Evolutionary conservation across 2,329 filamentous ascomycete genomes (phyloP).

Genomic region (Remersonia thermophila): DNA sequence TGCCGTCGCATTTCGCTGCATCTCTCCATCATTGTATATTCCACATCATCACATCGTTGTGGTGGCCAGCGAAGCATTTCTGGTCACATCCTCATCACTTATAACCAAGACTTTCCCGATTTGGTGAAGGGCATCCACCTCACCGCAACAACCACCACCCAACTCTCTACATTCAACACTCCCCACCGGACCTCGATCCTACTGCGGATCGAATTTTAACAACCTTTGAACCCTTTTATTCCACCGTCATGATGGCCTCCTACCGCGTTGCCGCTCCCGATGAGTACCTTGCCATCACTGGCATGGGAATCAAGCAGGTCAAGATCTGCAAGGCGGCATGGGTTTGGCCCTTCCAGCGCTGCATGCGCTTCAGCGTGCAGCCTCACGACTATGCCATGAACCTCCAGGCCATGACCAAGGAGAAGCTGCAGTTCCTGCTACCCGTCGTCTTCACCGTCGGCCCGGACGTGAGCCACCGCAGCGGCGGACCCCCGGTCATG

Average conservation of each 20-base stretch:
- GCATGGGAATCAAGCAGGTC: conserved; percentile 59
- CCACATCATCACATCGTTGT: no score
- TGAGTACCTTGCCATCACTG: conserved; percentile 79
- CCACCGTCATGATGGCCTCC: conserved; percentile 32
- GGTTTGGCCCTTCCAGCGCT: conserved; percentile 59
- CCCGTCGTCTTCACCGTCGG: conserved; percentile 81
- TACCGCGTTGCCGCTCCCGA: conserved; percentile 63
- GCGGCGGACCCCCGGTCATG: conserved; percentile 20
- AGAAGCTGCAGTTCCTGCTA: conserved; percentile 72
- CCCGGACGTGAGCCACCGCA: conserved; percentile 55
- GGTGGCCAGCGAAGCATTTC: no score
- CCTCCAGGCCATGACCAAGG: conserved; percentile 77
- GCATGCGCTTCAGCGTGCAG: conserved; percentile 49
- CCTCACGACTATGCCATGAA: conserved; percentile 75
- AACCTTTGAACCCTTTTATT: background rate
- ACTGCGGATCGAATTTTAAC: no score
- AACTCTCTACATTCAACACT: no score
- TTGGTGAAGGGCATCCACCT: no score
- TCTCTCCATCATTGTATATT: background rate
- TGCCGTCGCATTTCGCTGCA: background rate
- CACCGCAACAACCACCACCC: no score
- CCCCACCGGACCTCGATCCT: no score
- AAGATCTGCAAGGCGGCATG: conserved; percentile 68
- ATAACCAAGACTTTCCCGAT: no score
- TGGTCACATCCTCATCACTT: no score